Percentiles rank a stretch among this genome's conserved stretches.
Conservation (phyloP, 345 rosid genomes). For the Noccaea bulbosa region DNA sequence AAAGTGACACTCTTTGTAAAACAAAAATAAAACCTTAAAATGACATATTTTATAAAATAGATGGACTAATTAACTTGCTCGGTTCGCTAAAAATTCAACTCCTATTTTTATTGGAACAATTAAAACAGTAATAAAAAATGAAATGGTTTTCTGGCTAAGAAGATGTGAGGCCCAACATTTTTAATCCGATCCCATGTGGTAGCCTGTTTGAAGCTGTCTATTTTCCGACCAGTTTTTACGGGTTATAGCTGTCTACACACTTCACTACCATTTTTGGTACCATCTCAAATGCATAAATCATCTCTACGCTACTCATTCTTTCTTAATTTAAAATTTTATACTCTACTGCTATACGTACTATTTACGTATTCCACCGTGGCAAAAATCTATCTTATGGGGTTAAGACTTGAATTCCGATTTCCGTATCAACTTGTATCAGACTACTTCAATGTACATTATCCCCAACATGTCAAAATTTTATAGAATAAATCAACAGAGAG, state of each 20-base stretch:
- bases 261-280: conserved; percentile 31
- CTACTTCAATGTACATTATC: conserved; percentile 16
- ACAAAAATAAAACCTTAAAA: too few species aligned
- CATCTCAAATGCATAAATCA: conserved; percentile 20
- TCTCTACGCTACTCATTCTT: conserved; percentile 26
- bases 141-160: conserved; percentile 18
- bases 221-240: conserved; percentile 23
- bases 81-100: conserved; percentile 25
- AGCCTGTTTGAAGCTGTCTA: conserved; percentile 39
- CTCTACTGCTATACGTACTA: background rate
- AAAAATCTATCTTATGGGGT: conserved; percentile 18
- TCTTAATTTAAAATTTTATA: background rate
- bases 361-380: conserved; percentile 15
- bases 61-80: background rate
- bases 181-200: conserved; percentile 28
- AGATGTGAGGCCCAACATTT: conserved; percentile 22
- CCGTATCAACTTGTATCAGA: conserved; percentile 36
- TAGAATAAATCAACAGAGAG: conserved; percentile 12
- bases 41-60: too few species aligned
- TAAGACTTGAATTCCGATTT: conserved; percentile 34
- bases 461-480: conserved; percentile 1
- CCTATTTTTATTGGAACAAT: background rate
- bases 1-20: too few species aligned
- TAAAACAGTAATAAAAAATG: background rate
- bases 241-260: conserved; percentile 27